Conservation (phyloP, 2,329 filamentous ascomycete genomes). For the Lomentospora prolificans region DNA sequence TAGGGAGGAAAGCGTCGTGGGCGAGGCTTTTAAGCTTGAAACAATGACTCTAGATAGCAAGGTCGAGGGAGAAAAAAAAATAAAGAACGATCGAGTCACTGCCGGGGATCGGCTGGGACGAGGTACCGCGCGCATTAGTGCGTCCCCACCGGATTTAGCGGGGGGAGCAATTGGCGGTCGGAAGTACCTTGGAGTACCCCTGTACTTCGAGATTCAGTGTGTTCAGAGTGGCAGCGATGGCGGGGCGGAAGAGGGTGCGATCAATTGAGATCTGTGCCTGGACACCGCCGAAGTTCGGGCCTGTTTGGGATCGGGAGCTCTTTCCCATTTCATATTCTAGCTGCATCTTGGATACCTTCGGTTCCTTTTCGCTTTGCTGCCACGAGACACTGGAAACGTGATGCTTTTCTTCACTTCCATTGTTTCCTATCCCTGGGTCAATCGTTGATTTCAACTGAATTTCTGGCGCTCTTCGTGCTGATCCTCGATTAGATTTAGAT, state of each 20-base stretch:
- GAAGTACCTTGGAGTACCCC: background rate
- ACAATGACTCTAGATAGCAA: background rate
- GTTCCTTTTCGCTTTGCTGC: too few species aligned
- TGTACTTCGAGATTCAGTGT: background rate
- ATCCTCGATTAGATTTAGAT: too few species aligned
- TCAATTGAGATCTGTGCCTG: background rate
- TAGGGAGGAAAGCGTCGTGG: background rate
- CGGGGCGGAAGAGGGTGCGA: background rate
- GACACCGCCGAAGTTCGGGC: background rate
- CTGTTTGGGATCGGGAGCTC: background rate
- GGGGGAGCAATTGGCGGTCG: background rate
- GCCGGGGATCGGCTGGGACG: background rate
- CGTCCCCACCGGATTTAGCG: background rate
- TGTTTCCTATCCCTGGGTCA: too few species aligned
- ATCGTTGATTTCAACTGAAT: too few species aligned
- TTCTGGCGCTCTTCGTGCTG: too few species aligned
- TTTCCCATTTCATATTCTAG: background rate
- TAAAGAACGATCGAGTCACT: background rate
- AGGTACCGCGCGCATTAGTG: background rate
- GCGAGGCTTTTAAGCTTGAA: background rate
- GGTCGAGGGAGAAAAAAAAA: background rate
- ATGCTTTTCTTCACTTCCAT: too few species aligned
- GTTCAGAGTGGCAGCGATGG: background rate
- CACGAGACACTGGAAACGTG: too few species aligned
- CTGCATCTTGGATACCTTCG: too few species aligned